These are phyloP conservation scores for Yueomyces sp. DNA, from an alignment of 805 yeast genomes.

Conservation along the genomic window DNA sequence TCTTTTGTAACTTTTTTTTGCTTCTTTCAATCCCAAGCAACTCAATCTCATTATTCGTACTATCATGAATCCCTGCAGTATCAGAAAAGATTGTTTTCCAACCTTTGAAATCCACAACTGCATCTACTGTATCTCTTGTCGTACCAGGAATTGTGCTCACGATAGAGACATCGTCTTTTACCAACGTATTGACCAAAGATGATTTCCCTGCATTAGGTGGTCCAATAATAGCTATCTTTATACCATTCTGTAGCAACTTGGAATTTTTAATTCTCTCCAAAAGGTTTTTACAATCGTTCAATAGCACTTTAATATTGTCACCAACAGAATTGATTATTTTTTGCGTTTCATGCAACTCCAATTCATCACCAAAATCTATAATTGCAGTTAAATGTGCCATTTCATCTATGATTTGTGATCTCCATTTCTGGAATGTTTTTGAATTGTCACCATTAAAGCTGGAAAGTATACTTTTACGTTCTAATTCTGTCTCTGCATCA, in stretches of 20 bases:
- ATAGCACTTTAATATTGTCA: constrained; percentile 25
- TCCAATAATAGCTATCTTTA: constrained; percentile 62
- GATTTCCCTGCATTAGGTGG: constrained; percentile 97
- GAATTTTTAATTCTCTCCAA: constrained; percentile 37
- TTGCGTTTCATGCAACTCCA: constrained; percentile 53
- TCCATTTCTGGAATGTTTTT: constrained; percentile 47
- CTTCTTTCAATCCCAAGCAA: constrained; percentile 75
- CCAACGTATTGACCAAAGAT: constrained; percentile 63
- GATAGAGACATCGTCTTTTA: constrained; percentile 72
- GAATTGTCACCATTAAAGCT: constrained; percentile 63
- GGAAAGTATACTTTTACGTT: constrained; percentile 59
- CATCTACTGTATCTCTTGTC: constrained; percentile 77
- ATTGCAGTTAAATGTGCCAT: constrained; percentile 74
- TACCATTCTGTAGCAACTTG: constrained; percentile 57
- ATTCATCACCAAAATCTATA: constrained; percentile 92
- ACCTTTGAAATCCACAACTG: constrained; percentile 71
- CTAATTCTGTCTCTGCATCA: constrained; percentile 88
- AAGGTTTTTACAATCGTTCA: constrained; percentile 31
- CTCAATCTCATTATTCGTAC: constrained; percentile 45
- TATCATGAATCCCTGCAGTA: constrained; percentile 71
- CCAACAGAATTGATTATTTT: constrained; percentile 28
- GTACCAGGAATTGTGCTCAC: constrained; percentile 91
- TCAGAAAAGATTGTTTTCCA: constrained; percentile 77
- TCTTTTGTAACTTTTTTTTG: constrained; percentile 36
- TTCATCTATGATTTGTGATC: constrained; percentile 46